Evolutionary conservation across 495 filamentous ascomycete species (phyloP).

Genomic region (Aspergillus leporis): DNA sequence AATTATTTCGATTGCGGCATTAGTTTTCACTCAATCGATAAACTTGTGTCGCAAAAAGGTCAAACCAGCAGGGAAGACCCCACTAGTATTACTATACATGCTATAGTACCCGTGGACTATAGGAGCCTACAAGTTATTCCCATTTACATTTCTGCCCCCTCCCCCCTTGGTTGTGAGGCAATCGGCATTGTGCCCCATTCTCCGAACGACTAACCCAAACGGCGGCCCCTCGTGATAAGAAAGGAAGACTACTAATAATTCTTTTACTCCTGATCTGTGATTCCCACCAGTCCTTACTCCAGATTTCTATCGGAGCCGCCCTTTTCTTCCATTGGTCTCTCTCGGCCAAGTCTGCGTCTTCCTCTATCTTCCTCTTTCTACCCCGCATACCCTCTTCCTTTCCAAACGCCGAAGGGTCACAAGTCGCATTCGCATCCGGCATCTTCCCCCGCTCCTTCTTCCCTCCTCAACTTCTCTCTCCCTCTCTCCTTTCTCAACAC

Average conservation of each 20-base stretch:
- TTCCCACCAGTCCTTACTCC: slow-evolving; percentile 23
- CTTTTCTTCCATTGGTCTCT: slow-evolving; percentile 13
- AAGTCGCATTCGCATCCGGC: slow-evolving; percentile 7
- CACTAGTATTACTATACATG: background rate
- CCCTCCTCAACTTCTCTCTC: background rate
- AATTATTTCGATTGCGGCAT: slow-evolving; percentile 27
- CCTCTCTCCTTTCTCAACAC: background rate
- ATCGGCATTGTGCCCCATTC: slow-evolving; percentile 5
- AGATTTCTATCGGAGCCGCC: slow-evolving; percentile 17
- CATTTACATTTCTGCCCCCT: background rate
- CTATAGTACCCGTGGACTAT: background rate
- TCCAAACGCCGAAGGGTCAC: slow-evolving; percentile 1
- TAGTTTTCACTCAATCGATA: slow-evolving; percentile 16
- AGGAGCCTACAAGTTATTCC: background rate
- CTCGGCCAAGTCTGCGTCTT: slow-evolving; percentile 7
- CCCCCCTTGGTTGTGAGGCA: background rate
- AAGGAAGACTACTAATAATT: background rate
- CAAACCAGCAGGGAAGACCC: background rate
- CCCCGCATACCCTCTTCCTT: slow-evolving; percentile 21
- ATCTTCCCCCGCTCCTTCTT: background rate
- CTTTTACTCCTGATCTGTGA: slow-evolving; percentile 4
- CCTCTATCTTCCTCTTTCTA: slow-evolving; percentile 14
- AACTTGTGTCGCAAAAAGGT: slow-evolving; percentile 5
- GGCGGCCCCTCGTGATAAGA: slow-evolving; percentile 5
- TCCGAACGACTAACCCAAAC: background rate